Conservation (phyloP, 78 protist species). For the slime mould (Dictyostelium discoideum) region dicty_2.7 NC_007088.5:7822001-7822500, state of each 20-base stretch:
- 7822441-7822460: background rate
- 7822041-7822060: conserved; percentile 74
- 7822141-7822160: background rate
- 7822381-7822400: background rate
- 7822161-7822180: background rate
- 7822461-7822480: background rate
- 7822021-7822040: conserved; percentile 52
- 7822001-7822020: conserved; percentile 45
- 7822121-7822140: background rate
- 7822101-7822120: background rate
- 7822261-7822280: background rate
- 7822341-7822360: background rate
- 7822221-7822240: background rate
- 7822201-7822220: background rate
- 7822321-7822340: background rate
- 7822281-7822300: background rate
- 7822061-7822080: conserved; percentile 55
- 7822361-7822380: background rate
- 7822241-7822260: background rate
- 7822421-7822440: background rate
- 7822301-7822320: background rate
- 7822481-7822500: conserved; percentile 14
- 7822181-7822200: background rate
- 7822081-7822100: conserved; percentile 47
- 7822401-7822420: background rate